Base-by-base conservation (phyloP, 225 moss, liverwort and hornwort genomes). In the Antitrichia curtipendula region DNA sequence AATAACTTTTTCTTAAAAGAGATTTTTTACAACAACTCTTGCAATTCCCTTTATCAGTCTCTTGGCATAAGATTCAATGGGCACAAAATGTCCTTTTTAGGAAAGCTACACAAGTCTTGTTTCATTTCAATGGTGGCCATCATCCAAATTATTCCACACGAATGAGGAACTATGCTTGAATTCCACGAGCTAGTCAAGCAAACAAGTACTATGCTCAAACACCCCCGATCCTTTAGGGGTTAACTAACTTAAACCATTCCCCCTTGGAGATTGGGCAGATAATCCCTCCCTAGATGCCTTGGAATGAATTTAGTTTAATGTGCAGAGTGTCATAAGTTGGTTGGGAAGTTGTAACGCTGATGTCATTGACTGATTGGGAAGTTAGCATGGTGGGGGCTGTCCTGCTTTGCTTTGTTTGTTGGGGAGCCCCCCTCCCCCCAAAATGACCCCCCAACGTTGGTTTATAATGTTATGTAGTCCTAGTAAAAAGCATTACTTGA, bases 11-110 rank as follows among this genome's bases (percentile, higher is more conserved):
- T 45, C 45, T 28, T 1, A 29, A 45, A 72, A 45, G 3, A 72
- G 2, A 72, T 1, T 3, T n/a, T 43, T 16, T 3, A 71, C 6
- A 0, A 0, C 2, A 72, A 2, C 3, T 45, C 9, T 6, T 0
- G 0, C 28, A 45, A 43, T 28, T 72, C 2, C 3, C 0, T 0
- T 28, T 28, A 43, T 43, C n/a, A n/a, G n/a, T 28, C 6, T 43
- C 0, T 28, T 0, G 10, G 15, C 2, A 45, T 1, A 45, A 71
- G 5, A 9, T 8, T 0, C 1, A 0, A 72, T 5, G 6, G 17
- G 10, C 5, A 16, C 5, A 5, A 17, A 72, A 72, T 72, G 3
- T 45, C 17, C 3, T 28, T 71, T 3, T n/a, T n/a, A n/a, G n/a
- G n/a, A n/a, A n/a, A n/a, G n/a, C n/a, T n/a, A n/a, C n/a, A n/a